Percentiles rank a stretch among this genome's conserved stretches.
Conservation (phyloP, 73 alveolate species). For the Paramecium sexaurelia region DNA sequence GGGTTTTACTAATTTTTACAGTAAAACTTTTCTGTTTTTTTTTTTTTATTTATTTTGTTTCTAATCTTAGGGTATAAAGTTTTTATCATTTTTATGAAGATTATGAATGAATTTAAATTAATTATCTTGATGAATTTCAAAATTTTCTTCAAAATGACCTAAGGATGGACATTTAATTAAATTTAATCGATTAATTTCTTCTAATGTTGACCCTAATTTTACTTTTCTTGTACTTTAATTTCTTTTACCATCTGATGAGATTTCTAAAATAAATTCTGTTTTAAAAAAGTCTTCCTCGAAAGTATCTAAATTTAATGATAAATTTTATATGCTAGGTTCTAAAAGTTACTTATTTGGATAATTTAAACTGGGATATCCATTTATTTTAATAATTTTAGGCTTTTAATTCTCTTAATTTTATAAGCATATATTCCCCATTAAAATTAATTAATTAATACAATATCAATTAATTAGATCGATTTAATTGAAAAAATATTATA, state of each 20-base stretch:
- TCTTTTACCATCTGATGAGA: not conserved
- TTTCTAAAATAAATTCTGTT: not conserved
- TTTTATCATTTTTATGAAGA: not conserved
- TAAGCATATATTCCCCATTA: not conserved
- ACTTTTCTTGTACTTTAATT: not conserved
- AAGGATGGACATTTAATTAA: not conserved
- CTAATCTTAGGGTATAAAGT: not conserved
- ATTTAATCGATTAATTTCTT: not conserved
- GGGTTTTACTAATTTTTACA: not conserved
- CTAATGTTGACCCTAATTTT: not conserved
- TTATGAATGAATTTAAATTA: not conserved
- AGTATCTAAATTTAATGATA: not conserved
- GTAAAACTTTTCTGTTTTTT: not conserved
- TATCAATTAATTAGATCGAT: not conserved
- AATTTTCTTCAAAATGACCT: not conserved
- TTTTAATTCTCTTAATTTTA: not conserved
- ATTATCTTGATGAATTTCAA: not conserved
- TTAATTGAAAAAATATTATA: too few species aligned
- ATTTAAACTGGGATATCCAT: not conserved
- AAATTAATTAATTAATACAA: not conserved
- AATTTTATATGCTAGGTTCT: not conserved
- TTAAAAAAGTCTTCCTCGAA: conserved; percentile 1
- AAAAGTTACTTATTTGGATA: not conserved
- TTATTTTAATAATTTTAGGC: not conserved
- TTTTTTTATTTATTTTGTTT: not conserved